Base-by-base conservation (phyloP, 208 protist genomes). In the Lotmaria passim region DNA sequence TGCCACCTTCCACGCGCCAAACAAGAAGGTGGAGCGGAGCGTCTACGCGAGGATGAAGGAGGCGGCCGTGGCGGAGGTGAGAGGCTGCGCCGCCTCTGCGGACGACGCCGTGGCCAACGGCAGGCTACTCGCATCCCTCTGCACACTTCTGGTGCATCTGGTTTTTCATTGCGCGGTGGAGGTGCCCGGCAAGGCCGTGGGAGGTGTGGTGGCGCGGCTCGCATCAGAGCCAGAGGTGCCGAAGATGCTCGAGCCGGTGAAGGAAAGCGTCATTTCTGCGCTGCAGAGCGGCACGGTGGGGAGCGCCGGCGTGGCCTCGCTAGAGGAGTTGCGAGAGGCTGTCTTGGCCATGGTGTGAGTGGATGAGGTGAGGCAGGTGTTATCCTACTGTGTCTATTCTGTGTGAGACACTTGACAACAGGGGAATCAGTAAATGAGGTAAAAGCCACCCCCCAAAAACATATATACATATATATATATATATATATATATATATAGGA, bases 11-110 rank as follows among this genome's bases (percentile, higher is more conserved):
- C 76, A 94, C 69, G 38, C 70, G 36, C 81, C 73, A 14, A 91
- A 82, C 66, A 94, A 94, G 60, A 90, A 89, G 66, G 21, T 69
- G 0, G 89, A 94, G 73, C 82, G 89, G 14, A 86, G 90, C 21
- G 57, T 63, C 12, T 82, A 84, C 63, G 60, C 73, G 3, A 75
- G 64, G 36, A 60, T 89, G 56, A 81, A 63, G 60, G 69, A 73
- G 36, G 46, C 30, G 2, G 43, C 83, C 3, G 26, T 38, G 12
- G 63, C 52, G 28, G 74, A 78, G 26, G 79, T 87, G 21, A 43
- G 24, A 24, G 43, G 15, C 11, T 17, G 48, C 23, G 24, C 66
- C n/a, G 64, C 52, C 17, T 91, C 90, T 30, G 41, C 44, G 3
- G 44, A 58, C 2, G 81, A 85, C 63, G 73, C 77, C 7, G 68